These are phyloP conservation scores for Lachnellula willkommii DNA, from an alignment of 2,329 filamentous ascomycete genomes.

Conservation along the genomic window DNA sequence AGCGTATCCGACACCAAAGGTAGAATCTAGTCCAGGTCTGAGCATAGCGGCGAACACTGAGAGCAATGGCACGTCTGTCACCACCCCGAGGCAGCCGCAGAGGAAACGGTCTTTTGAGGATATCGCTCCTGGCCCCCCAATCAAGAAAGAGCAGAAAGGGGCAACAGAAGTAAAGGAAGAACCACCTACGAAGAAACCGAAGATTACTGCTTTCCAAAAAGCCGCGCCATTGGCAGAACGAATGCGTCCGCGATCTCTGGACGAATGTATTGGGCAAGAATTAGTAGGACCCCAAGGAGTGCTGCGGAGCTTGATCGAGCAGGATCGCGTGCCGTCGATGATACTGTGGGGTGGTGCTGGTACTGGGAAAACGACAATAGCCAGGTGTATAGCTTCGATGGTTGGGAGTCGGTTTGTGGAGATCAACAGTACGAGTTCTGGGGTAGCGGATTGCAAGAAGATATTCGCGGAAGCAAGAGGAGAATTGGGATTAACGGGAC, in stretches of 20 bases:
- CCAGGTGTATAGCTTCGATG: conserved; percentile 77
- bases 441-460: conserved; percentile 87
- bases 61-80: conserved; percentile 21
- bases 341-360: conserved; percentile 84
- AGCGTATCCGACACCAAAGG: conserved; percentile 25
- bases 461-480: conserved; percentile 79
- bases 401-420: conserved; percentile 86
- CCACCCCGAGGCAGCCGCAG: conserved; percentile 19
- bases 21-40: conserved; percentile 32
- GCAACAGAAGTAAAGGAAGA: conserved; percentile 7
- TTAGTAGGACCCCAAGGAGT: conserved; percentile 82
- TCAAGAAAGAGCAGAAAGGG: conserved; percentile 14
- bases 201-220: conserved; percentile 57
- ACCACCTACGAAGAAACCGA: conserved; percentile 55
- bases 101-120: conserved; percentile 31
- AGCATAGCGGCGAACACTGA: conserved; percentile 31
- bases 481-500: conserved; percentile 73
- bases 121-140: conserved; percentile 1
- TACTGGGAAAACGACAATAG: conserved; percentile 87
- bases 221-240: conserved; percentile 85
- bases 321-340: conserved; percentile 85
- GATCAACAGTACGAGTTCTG: conserved; percentile 87
- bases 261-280: conserved; percentile 85
- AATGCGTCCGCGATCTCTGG: conserved; percentile 79
- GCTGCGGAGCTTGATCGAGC: conserved; percentile 77